Conservation (phyloP, 805 yeast species). For the Ogataea ramenticola region DNA sequence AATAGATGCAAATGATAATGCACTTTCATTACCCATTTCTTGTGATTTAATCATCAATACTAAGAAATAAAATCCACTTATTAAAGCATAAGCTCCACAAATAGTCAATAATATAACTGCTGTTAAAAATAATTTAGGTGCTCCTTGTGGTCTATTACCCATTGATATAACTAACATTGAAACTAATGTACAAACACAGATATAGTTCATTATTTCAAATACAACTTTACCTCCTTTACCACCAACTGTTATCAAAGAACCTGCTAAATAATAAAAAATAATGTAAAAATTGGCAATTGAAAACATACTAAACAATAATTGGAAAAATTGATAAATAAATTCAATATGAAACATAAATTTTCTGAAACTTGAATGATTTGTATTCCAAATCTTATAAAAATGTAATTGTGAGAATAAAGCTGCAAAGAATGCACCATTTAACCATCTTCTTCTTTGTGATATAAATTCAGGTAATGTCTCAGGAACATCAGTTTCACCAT, state of each 20-base stretch:
- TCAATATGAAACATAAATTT: conserved; percentile 80
- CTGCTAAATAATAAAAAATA: conserved; percentile 89
- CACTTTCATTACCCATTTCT: conserved; percentile 30
- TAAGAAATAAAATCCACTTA: conserved; percentile 79
- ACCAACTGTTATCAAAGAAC: conserved; percentile 61
- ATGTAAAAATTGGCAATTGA: conserved; percentile 87
- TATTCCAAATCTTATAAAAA: conserved; percentile 81
- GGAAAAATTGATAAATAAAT: conserved; percentile 79
- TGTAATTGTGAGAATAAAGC: conserved; percentile 85
- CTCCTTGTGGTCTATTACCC: conserved; percentile 98
- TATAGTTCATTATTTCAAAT: conserved; percentile 80
- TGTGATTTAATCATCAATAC: conserved; percentile 42
- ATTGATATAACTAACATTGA: conserved; percentile 88
- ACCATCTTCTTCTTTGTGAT: conserved; percentile 96
- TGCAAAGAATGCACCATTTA: conserved; percentile 96
- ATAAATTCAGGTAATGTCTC: conserved; percentile 91
- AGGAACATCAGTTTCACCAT: conserved; percentile 96
- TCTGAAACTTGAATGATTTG: conserved; percentile 76
- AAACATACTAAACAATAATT: conserved; percentile 82
- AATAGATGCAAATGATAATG: conserved; percentile 57
- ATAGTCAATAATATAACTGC: conserved; percentile 67
- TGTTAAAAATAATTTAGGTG: conserved; percentile 65
- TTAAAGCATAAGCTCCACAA: conserved; percentile 75
- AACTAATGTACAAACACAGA: conserved; percentile 74
- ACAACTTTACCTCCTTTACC: conserved; percentile 74